These are phyloP conservation scores for Metschnikowia orientalis DNA, from an alignment of 805 yeast species.

Conservation along the genomic window DNA sequence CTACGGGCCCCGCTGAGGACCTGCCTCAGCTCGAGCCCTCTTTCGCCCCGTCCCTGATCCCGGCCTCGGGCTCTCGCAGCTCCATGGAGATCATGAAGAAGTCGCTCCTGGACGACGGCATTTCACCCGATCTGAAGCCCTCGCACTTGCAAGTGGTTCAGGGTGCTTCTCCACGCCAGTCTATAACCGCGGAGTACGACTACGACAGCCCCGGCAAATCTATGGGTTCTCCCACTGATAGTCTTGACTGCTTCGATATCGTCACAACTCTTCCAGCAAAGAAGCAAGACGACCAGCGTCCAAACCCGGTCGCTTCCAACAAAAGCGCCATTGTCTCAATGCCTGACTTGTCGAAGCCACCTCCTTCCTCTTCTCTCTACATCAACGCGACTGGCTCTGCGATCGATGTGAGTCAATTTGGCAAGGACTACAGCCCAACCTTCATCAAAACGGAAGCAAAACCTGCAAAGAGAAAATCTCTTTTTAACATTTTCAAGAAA, in stretches of 20 bases:
- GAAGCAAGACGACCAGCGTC: background rate
- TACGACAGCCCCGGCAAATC: too few relatives aligned
- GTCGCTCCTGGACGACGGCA: slow-evolving; percentile 11
- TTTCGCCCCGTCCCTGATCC: too few relatives aligned
- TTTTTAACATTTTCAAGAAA: slow-evolving; percentile 35
- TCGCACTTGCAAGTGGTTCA: slow-evolving; percentile 7
- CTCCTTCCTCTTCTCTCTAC: slow-evolving; percentile 8
- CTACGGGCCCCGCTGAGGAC: slow-evolving; percentile 1
- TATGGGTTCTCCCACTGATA: slow-evolving; percentile 7
- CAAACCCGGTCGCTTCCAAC: background rate
- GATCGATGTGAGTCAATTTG: slow-evolving; percentile 38
- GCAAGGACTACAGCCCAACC: slow-evolving; percentile 35
- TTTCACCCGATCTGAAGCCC: slow-evolving; percentile 8
- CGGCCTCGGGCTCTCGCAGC: background rate
- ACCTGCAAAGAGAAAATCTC: slow-evolving; percentile 23
- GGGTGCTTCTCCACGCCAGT: slow-evolving; percentile 3
- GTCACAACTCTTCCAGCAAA: slow-evolving; percentile 8
- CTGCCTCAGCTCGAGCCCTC: slow-evolving; percentile 8
- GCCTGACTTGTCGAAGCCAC: slow-evolving; percentile 13
- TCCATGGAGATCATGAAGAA: slow-evolving; percentile 14
- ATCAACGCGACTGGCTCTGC: slow-evolving; percentile 31
- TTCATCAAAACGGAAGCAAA: slow-evolving; percentile 16
- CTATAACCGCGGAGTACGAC: slow-evolving; percentile 12
- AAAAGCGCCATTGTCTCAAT: slow-evolving; percentile 13
- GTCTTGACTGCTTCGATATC: slow-evolving; percentile 15